Base-by-base conservation (phyloP, 169 alveolate species). In the Theileria orientalis region DNA sequence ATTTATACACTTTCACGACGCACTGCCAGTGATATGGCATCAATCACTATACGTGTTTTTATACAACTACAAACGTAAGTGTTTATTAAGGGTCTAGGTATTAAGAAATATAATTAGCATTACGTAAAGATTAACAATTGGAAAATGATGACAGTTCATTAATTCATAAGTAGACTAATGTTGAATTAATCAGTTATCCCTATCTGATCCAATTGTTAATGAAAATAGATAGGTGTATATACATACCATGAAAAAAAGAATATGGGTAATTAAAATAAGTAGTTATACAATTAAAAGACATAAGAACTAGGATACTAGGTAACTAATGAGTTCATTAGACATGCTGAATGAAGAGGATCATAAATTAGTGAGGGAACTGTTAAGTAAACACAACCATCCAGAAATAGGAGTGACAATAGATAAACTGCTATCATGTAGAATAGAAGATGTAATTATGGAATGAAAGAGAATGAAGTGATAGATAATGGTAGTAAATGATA, bases 11-110 rank as follows among this genome's bases (percentile, higher is more conserved):
- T 85, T 88, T 54, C 90, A 84, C 56, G 90, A 78, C 40, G 54
- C 49, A 19, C 63, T 96, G 79, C 98, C 99, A 25, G 98, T 97
- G 52, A 84, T 94, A 32, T 97, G 98, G 98, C 98, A 96, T 72
- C 94, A 96, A 69, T 90, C 96, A 25, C 84, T 97, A 8, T 89
- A 95, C 23, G 83, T 90, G 37, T 94, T 97, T 56, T 94, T 93
- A 16, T 91, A 90, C 78, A 82, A 86, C 70, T 97, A 97, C 87
- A 85, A 92, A 76, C 90, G 93, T 88, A 46, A 32, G 79, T 73
- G n/a, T 41, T 19, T 52, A 59, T 25, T 57, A 23, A 63, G 42
- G 14, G 3, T 54, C 40, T 68, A 23, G 47, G 40, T 0, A 1
- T 49, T n/a, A 68, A 33, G 56, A 23, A 37, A 47, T 47, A 64